Conservation (phyloP, 805 yeast species). For the Zygosaccharomyces lentus region DNA sequence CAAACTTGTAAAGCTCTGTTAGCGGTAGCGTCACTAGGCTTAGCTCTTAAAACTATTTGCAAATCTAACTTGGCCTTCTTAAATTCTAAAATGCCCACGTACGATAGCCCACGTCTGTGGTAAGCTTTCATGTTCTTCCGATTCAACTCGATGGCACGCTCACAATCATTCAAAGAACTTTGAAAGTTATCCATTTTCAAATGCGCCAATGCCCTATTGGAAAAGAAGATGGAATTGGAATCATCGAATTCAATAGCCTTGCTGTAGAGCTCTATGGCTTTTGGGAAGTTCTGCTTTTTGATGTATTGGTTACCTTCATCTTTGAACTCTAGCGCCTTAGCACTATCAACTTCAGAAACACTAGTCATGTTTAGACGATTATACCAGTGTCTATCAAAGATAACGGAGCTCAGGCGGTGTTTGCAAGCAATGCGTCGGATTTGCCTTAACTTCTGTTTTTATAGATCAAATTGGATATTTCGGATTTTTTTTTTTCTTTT, state of each 20-base stretch:
- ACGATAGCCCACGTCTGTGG: slow-evolving; percentile 81
- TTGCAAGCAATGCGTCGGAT: background rate
- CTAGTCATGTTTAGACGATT: slow-evolving; percentile 15
- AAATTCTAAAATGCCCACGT: slow-evolving; percentile 70
- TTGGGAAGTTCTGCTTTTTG: slow-evolving; percentile 56
- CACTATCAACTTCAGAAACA: slow-evolving; percentile 19
- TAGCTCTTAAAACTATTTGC: slow-evolving; percentile 51
- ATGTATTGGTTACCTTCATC: slow-evolving; percentile 69
- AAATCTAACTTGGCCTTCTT: slow-evolving; percentile 70
- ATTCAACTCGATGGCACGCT: slow-evolving; percentile 63
- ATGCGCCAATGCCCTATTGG: slow-evolving; percentile 88
- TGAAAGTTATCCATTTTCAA: slow-evolving; percentile 86
- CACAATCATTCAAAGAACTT: slow-evolving; percentile 74
- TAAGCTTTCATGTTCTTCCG: slow-evolving; percentile 69
- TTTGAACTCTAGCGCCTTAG: slow-evolving; percentile 50
- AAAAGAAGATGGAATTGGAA: slow-evolving; percentile 58
- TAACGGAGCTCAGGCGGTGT: background rate
- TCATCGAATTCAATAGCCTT: slow-evolving; percentile 65
- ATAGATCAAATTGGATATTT: background rate
- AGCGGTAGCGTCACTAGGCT: slow-evolving; percentile 70
- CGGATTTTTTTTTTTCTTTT: background rate
- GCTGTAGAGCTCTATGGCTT: slow-evolving; percentile 69
- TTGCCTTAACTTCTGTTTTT: background rate
- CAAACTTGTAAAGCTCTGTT: slow-evolving; percentile 58
- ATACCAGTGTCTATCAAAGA: background rate